Evolutionary conservation across 129 eudicot species (phyloP).

Genomic region (Centrapalus pauciflorus): DNA sequence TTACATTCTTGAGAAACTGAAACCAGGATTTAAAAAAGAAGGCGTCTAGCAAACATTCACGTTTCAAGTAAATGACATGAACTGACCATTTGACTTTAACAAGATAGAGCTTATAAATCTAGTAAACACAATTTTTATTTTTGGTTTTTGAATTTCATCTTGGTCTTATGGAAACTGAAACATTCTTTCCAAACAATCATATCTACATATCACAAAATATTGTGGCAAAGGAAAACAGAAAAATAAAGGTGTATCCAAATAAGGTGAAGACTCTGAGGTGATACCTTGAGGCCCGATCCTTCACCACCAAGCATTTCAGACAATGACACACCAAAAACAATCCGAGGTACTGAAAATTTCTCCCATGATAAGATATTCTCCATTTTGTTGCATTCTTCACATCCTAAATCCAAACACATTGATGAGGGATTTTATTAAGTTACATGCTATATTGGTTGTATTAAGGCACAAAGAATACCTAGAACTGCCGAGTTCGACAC

Average conservation of each 20-base stretch:
- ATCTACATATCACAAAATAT: background rate
- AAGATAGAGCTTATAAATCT: background rate
- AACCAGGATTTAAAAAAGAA: background rate
- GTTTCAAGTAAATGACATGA: background rate
- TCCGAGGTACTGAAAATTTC: constrained; percentile 68
- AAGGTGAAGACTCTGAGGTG: background rate
- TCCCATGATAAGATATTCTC: constrained; percentile 84
- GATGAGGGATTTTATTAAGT: background rate
- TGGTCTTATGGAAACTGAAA: background rate
- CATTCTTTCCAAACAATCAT: background rate
- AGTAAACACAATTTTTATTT: background rate
- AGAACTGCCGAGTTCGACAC: constrained; percentile 49
- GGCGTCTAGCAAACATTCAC: background rate
- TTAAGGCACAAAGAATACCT: constrained; percentile 42
- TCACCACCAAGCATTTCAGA: constrained; percentile 71
- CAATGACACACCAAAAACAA: constrained; percentile 64
- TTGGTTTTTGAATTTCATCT: no score
- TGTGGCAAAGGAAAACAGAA: background rate
- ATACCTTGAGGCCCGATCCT: constrained; percentile 60
- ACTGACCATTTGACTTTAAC: background rate
- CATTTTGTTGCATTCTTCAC: constrained; percentile 67
- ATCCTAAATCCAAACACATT: constrained; percentile 43
- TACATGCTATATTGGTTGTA: background rate
- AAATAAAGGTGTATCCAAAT: background rate
- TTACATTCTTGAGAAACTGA: background rate